Base-by-base conservation (phyloP, 208 protist genomes). In the Endotrypanum monterogeii region DNA sequence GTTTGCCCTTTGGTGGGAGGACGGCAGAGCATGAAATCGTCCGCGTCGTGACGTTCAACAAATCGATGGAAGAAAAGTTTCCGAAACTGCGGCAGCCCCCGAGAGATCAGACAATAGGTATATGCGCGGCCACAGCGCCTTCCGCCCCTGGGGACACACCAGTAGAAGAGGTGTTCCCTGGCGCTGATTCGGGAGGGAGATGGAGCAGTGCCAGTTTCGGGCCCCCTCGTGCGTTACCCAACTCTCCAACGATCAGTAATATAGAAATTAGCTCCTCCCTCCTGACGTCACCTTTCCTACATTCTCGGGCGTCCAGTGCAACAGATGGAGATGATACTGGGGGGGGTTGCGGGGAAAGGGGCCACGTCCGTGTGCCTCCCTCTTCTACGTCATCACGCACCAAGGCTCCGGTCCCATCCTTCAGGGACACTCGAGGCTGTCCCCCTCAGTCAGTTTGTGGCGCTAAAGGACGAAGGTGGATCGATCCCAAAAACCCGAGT, bases 291-390 rank as follows among this genome's bases (percentile, higher is more conserved):
- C 57, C 46, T 9, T 20, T 32, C 0, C 23, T 30, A 12, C 72
- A 55, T 1, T 71, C 73, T 3, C 30, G 9, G 44, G 51, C 32
- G 39, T 71, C 54, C 3, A 71, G 65, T 18, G 18, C 18, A 23
- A 77, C 65, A 0, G 56, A 55, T 46, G 30, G 0, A 37, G 60
- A 71, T 28, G 55, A 63, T 1, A 67, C 73, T 12, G 8, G 55
- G 0, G 57, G 66, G 0, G 35, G 48, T 20, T 35, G 67, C 0
- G 23, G 52, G 54, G 44, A 48, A 1, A 7, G 46, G 3, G 14
- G 67, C 3, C 4, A 55, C 14, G 32, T 44, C 54, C 12, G 30
- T 44, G 46, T 48, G 28, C 20, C 48, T n/a, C 48, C 46, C 30
- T 44, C 62, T 39, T 54, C 62, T 8, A 20, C 20, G 23, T 32